Evolutionary conservation across 2,329 filamentous ascomycete genomes (phyloP).

Genomic region (Orbilia blumenaviensis): DNA sequence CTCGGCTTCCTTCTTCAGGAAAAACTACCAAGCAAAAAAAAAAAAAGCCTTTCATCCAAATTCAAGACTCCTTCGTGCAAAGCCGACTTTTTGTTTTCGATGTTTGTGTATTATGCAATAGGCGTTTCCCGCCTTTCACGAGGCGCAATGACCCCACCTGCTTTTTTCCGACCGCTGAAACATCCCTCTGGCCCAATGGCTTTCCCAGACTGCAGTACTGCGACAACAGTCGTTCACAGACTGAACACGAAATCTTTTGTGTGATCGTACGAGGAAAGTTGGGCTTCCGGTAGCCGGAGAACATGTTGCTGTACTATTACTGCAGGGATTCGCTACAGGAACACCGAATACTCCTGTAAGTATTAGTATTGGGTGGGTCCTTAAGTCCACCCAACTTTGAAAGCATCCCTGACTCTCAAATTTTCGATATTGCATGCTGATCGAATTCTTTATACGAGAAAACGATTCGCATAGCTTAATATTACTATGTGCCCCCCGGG

Average conservation of each 20-base stretch:
- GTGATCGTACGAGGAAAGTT: constrained; percentile 1
- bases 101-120: constrained; percentile 12
- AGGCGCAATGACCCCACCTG: constrained; percentile 21
- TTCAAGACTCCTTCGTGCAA: constrained; percentile 7
- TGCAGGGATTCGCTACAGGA: constrained; percentile 2
- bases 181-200: constrained; percentile 15
- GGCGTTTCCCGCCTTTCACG: constrained; percentile 10
- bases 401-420: constrained; percentile 49
- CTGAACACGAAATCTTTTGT: background rate
- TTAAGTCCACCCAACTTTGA: constrained; percentile 20
- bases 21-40: constrained; percentile 24
- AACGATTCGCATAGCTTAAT: background rate
- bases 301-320: background rate
- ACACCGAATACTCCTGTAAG: background rate
- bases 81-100: too few relatives aligned
- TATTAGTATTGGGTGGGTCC: background rate
- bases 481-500: too few relatives aligned
- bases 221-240: constrained; percentile 2
- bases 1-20: constrained; percentile 38
- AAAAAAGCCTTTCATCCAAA: background rate
- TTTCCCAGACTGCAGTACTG: background rate
- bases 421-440: constrained; percentile 36
- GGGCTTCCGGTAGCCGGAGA: background rate
- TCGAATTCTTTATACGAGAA: constrained; percentile 12
- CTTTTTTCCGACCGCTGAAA: constrained; percentile 44